A percentile compares a stretch with the other conserved stretches of the same genome.
Conservation (phyloP, 73 alveolate genomes). For the Paramecium bursaria region DNA sequence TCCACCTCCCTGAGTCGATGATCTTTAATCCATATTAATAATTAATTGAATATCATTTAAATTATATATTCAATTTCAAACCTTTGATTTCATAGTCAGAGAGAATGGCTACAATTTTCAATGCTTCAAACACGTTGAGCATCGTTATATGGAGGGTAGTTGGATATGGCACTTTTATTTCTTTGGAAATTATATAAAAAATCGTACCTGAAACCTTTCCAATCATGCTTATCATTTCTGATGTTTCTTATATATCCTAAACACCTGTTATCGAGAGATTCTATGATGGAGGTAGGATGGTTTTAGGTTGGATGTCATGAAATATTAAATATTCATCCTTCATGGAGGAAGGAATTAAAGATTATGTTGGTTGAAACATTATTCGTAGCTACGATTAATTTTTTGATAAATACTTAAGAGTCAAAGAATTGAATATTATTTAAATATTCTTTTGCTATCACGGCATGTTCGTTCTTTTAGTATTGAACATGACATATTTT, state of each 20-base stretch:
- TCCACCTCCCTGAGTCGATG: no score
- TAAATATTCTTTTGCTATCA: conserved; percentile 51
- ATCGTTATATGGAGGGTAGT: conserved; percentile 1
- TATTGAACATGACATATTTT: not conserved
- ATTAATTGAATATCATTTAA: conserved; percentile 32
- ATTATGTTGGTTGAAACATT: not conserved
- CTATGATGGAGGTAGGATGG: conserved; percentile 18
- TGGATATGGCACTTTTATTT: conserved; percentile 3
- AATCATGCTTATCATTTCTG: conserved; percentile 41
- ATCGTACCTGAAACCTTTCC: conserved; percentile 14
- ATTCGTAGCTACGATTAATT: conserved; percentile 1
- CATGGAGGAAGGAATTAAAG: conserved; percentile 12
- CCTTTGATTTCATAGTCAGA: conserved; percentile 40
- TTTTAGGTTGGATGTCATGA: conserved; percentile 17
- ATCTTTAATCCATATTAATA: no score
- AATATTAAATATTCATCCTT: conserved; percentile 42
- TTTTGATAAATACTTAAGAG: not conserved
- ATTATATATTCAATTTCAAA: conserved; percentile 20
- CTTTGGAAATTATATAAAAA: not conserved
- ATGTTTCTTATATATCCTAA: conserved; percentile 16
- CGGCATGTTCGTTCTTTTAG: conserved; percentile 9
- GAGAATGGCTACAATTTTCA: conserved; percentile 20
- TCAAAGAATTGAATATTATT: conserved; percentile 47
- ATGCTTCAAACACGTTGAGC: conserved; percentile 11
- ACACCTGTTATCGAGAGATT: conserved; percentile 50